Evolutionary conservation across 768 basidiomycete genomes (phyloP).

Genomic region (Pleurotus tuoliensis): DNA sequence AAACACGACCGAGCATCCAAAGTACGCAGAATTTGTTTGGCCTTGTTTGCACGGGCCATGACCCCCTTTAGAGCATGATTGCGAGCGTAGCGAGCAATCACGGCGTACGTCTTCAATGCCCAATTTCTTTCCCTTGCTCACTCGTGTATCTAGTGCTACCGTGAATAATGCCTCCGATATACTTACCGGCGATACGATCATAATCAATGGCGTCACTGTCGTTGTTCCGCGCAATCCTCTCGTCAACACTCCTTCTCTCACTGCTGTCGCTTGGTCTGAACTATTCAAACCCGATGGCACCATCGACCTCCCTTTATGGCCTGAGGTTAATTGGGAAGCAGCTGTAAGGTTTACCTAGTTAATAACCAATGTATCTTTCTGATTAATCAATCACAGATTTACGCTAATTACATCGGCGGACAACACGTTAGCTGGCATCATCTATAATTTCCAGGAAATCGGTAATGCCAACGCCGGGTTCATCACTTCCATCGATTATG

Average conservation of each 20-base stretch:
- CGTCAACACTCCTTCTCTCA: conserved; percentile 15
- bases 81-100: no score
- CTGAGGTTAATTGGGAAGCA: conserved; percentile 14
- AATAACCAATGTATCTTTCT: neutral
- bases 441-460: conserved; percentile 15
- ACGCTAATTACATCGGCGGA: conserved; percentile 13
- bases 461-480: conserved; percentile 13
- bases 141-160: conserved; percentile 10
- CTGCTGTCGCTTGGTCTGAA: conserved; percentile 15
- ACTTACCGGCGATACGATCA: conserved; percentile 15
- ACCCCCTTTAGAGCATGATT: no score
- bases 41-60: no score
- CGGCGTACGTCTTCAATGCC: conserved; percentile 6
- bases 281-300: conserved; percentile 12
- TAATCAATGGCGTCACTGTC: conserved; percentile 10
- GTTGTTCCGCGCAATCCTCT: conserved; percentile 14
- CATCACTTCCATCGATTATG: conserved; percentile 15
- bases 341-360: conserved; percentile 1
- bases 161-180: conserved; percentile 15
- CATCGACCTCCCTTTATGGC: conserved; percentile 14
- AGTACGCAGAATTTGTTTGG: no score
- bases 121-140: neutral
- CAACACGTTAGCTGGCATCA: conserved; percentile 13
- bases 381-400: conserved; percentile 7
- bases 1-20: no score